These are phyloP conservation scores for Colletotrichum sidae DNA, from an alignment of 2,329 filamentous ascomycete species.

Conservation along the genomic window DNA sequence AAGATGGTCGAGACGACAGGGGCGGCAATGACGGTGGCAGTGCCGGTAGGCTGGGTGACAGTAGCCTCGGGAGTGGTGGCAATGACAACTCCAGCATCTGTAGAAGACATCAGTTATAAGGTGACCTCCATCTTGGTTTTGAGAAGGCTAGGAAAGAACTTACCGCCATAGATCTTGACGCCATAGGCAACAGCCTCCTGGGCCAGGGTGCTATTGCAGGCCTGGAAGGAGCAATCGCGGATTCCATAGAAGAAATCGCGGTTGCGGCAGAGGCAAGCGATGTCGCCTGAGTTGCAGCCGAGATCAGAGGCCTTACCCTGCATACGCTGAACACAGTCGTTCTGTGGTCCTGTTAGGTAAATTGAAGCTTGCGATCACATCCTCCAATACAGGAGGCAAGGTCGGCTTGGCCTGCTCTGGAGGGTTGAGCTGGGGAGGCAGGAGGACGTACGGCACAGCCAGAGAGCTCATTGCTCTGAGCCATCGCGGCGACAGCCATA, in stretches of 20 bases:
- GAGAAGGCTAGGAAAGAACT: constrained; percentile 29
- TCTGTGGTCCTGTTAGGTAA: constrained; percentile 18
- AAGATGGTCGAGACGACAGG: constrained; percentile 31
- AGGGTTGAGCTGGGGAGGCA: not conserved
- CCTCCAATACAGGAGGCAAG: too few relatives aligned
- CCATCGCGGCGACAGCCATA: constrained; percentile 51
- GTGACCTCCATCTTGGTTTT: not conserved
- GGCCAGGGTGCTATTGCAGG: constrained; percentile 52
- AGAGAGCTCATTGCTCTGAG: constrained; percentile 51
- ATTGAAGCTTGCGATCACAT: too few relatives aligned
- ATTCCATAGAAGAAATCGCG: constrained; percentile 61
- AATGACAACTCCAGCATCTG: constrained; percentile 28
- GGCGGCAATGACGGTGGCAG: constrained; percentile 24
- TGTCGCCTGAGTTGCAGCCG: constrained; percentile 56
- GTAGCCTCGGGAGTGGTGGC: constrained; percentile 43
- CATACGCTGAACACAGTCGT: constrained; percentile 52
- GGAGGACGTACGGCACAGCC: constrained; percentile 63
- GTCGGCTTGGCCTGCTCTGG: too few relatives aligned
- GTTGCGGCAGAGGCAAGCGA: constrained; percentile 60
- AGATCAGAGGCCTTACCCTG: constrained; percentile 54
- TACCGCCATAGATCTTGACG: constrained; percentile 52
- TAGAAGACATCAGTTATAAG: not conserved
- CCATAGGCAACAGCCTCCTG: constrained; percentile 53
- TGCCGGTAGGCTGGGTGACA: constrained; percentile 25
- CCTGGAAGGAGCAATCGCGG: constrained; percentile 61